Base-by-base conservation (phyloP, 176 grass and related monocot genomes). In the Tillandsia fasciculata region DNA sequence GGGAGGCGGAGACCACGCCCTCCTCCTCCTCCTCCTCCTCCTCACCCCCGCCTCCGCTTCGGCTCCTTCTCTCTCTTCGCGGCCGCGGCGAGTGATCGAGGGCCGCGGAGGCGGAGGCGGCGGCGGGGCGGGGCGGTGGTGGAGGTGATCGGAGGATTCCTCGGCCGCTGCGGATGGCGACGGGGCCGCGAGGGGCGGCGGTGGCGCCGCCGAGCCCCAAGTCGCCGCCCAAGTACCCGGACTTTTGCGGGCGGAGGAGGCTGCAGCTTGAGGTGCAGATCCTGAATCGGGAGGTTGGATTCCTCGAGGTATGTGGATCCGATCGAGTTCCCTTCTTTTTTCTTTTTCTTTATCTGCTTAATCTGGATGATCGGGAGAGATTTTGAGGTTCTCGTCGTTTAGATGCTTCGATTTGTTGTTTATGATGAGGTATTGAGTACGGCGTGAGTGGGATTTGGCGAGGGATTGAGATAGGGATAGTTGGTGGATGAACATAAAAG, bases 261-360 rank as follows among this genome's bases (percentile, higher is more conserved):
- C 63, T 99, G 75, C 94, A 93, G 74, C 87, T 99, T 2, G 89
- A 99, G 72, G 84, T 99, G 65, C 94, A 93, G 72, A 93, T 99
- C 77, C 82, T 99, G 51, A 83, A 88, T 81, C 89, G 94, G 10
- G 94, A 99, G 84, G 11, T 99, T 76, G 78, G 80, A 9, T 99
- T 93, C 76, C 82, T 99, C 53, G 66, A 99, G 94, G 94, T 97
- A 48, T 6, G 33, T 42, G 33, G 33, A 79, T 64, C 20, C 53
- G 22, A 17, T 26, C 6, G 51, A 10, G 53, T 57, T 23, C n/a
- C 22, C 7, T 5, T 5, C 33, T 0, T 6, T 42, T 42, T 42
- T 42, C 5, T 42, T 42, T 42, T 4, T 42, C 5, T 42, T 42
- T 42, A 5, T 61, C 3, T 22, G 15, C 56, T 61, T 61, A 8